Evolutionary conservation across 106 monocot species (phyloP).

Genomic region (Dioscorea dumetorum): DNA sequence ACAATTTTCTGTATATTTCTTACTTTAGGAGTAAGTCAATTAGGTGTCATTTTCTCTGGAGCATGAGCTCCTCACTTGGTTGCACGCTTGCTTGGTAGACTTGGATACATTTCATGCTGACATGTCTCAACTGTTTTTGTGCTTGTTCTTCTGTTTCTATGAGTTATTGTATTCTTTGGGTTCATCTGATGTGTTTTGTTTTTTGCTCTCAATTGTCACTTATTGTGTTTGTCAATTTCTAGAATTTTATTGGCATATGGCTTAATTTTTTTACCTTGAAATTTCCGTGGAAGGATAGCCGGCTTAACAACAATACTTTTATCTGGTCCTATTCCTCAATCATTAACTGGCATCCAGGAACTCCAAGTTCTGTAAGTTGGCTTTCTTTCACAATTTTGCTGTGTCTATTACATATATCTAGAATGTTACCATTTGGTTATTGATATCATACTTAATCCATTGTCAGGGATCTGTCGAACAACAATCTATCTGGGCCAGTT

Average conservation of each 20-base stretch:
- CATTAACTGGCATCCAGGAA: constrained; percentile 50
- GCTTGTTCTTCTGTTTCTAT: too few species aligned
- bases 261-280: constrained; percentile 8
- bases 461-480: constrained; percentile 84
- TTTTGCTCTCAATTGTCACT: too few species aligned
- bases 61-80: too few species aligned
- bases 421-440: neutral
- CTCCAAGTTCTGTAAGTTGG: constrained; percentile 88
- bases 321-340: constrained; percentile 51
- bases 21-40: too few species aligned
- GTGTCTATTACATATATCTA: too few species aligned
- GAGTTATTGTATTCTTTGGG: neutral
- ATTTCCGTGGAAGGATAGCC: constrained; percentile 59
- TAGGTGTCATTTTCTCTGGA: too few species aligned
- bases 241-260: neutral
- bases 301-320: constrained; percentile 89
- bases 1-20: too few species aligned
- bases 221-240: neutral
- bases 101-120: too few species aligned
- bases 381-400: neutral
- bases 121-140: too few species aligned
- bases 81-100: too few species aligned
- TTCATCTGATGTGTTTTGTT: neutral
- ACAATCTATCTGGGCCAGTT: constrained; percentile 79
- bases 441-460: neutral